These are phyloP conservation scores for Ailanthus altissimus DNA, from an alignment of 345 rosid species.

Conservation along the genomic window DNA sequence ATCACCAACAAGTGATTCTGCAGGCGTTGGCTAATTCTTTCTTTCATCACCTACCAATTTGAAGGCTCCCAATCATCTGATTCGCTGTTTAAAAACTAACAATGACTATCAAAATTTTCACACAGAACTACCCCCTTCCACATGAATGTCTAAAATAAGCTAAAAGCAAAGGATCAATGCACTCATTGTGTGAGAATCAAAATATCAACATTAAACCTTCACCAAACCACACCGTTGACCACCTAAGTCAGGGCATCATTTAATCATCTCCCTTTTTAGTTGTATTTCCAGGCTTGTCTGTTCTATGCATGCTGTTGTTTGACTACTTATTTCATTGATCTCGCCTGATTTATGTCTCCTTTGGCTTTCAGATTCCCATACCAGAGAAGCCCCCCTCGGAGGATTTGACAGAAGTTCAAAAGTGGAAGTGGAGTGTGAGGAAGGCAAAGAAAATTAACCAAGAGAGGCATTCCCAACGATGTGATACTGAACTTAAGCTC, in stretches of 20 bases:
- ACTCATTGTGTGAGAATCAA: no score
- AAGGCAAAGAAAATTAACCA: conserved; percentile 76
- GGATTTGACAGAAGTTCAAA: conserved; percentile 59
- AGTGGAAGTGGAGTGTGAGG: conserved; percentile 81
- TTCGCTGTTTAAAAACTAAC: conserved; percentile 6
- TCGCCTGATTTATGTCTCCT: conserved; percentile 10
- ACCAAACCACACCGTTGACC: no score
- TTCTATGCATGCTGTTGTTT: no score
- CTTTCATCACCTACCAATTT: not conserved
- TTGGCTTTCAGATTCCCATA: conserved; percentile 51
- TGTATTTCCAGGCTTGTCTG: not conserved
- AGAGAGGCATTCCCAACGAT: conserved; percentile 90
- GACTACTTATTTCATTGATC: conserved; percentile 1
- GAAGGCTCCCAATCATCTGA: not conserved
- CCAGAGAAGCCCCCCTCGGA: conserved; percentile 70
- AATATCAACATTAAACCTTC: no score
- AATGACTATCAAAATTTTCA: no score
- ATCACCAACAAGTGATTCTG: not conserved
- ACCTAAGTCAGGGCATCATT: no score
- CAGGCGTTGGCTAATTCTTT: conserved; percentile 1
- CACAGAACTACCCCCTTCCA: no score
- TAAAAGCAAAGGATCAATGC: no score
- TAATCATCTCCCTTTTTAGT: not conserved
- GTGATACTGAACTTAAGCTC: conserved; percentile 93
- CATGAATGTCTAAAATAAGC: no score